These are phyloP conservation scores for Cercophora samala DNA, from an alignment of 495 filamentous ascomycete genomes.

Conservation along the genomic window DNA sequence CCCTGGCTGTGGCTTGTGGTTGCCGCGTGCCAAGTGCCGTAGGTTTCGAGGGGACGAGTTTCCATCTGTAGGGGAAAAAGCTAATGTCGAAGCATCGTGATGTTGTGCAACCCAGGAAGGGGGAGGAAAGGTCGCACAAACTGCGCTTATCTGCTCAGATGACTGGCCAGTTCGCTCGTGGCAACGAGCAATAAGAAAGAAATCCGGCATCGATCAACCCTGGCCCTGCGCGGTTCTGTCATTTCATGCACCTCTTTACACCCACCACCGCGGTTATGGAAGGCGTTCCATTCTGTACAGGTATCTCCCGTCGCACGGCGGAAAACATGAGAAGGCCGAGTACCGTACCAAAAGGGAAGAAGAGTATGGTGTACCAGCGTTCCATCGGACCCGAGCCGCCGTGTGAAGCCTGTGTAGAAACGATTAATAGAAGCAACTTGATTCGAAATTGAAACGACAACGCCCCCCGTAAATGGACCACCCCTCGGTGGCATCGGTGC, in stretches of 20 bases:
- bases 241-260: neutral
- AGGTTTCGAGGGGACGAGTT: too few species aligned
- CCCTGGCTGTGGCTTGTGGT: neutral
- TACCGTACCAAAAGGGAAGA: neutral
- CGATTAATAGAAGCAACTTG: neutral
- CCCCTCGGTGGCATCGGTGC: slow-evolving; percentile 3
- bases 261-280: slow-evolving; percentile 3
- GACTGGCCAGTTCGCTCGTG: slow-evolving; percentile 1
- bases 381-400: neutral
- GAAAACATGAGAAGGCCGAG: neutral
- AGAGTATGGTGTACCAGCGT: neutral
- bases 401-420: neutral
- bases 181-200: neutral
- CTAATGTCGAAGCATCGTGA: neutral
- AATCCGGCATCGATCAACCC: neutral
- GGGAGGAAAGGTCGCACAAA: neutral
- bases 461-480: slow-evolving; percentile 1
- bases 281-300: slow-evolving; percentile 2
- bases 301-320: neutral
- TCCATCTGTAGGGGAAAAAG: too few species aligned
- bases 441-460: slow-evolving; percentile 11
- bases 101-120: slow-evolving; percentile 1
- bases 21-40: neutral
- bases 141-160: slow-evolving; percentile 7
- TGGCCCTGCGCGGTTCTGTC: neutral